phyloP scores from a whole-genome alignment of 2,329 filamentous ascomycete species.

The Onygena corvina region DNA sequence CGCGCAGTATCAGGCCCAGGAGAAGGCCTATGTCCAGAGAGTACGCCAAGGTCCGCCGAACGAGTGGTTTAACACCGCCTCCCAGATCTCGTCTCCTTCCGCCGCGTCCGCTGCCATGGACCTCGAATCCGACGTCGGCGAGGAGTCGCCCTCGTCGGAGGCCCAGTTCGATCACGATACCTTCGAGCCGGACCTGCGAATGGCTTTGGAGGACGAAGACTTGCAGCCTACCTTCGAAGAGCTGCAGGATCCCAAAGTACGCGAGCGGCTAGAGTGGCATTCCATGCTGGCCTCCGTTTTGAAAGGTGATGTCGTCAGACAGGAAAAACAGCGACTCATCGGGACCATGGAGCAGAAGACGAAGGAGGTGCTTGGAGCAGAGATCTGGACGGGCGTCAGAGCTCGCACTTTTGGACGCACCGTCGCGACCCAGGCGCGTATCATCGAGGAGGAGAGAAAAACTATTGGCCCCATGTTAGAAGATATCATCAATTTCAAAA shows the following conservation, averaged over 20 bases:
- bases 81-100: slow-evolving; percentile 47
- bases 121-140: slow-evolving; percentile 75
- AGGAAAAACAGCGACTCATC: slow-evolving; percentile 92
- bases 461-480: slow-evolving; percentile 66
- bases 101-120: slow-evolving; percentile 37
- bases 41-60: slow-evolving; percentile 69
- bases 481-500: slow-evolving; percentile 82
- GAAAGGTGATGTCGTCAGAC: slow-evolving; percentile 90
- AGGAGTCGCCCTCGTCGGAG: slow-evolving; percentile 78
- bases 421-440: slow-evolving; percentile 68
- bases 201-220: slow-evolving; percentile 86
- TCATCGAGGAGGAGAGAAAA: slow-evolving; percentile 73
- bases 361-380: slow-evolving; percentile 53
- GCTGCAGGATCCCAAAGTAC: slow-evolving; percentile 71
- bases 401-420: slow-evolving; percentile 75
- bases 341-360: slow-evolving; percentile 65
- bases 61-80: slow-evolving; percentile 54
- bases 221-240: slow-evolving; percentile 83
- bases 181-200: slow-evolving; percentile 81
- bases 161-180: slow-evolving; percentile 68
- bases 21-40: slow-evolving; percentile 88
- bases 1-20: slow-evolving; percentile 67
- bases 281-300: slow-evolving; percentile 93
- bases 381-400: slow-evolving; percentile 78
- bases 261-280: slow-evolving; percentile 92